phyloP scores from a whole-genome alignment of 2,329 filamentous ascomycete species.

The Sclerotinia nivalis region DNA sequence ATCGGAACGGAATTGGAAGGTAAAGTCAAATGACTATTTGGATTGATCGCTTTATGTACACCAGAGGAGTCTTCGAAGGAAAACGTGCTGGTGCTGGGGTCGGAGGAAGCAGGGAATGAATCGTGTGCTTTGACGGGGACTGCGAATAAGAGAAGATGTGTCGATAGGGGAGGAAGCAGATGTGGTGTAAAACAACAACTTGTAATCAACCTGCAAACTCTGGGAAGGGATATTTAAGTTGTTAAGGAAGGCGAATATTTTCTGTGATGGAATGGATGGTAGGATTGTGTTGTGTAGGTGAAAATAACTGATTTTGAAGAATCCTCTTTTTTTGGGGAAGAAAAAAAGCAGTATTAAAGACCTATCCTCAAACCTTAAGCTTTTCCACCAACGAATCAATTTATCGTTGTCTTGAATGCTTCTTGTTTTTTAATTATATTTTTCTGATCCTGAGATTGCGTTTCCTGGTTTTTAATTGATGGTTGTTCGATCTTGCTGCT shows the following conservation, averaged over 20 bases:
- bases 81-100: constrained; percentile 81
- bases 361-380: constrained; percentile 43
- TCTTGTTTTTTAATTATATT: constrained; percentile 1
- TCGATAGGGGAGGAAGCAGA: constrained; percentile 42
- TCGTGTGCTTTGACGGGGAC: constrained; percentile 40
- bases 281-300: constrained; percentile 35
- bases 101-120: constrained; percentile 40
- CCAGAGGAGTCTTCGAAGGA: constrained; percentile 81
- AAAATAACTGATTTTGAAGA: constrained; percentile 38
- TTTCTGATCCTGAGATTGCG: neutral
- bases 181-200: constrained; percentile 41
- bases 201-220: constrained; percentile 34
- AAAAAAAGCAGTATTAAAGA: constrained; percentile 42
- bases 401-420: constrained; percentile 26
- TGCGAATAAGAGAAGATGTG: constrained; percentile 40
- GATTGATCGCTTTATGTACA: constrained; percentile 73
- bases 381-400: constrained; percentile 34
- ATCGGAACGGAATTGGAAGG: constrained; percentile 47
- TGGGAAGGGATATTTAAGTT: constrained; percentile 41
- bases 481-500: neutral
- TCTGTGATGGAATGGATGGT: constrained; percentile 25
- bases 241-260: constrained; percentile 25
- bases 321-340: constrained; percentile 27
- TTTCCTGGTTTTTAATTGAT: neutral
- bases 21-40: constrained; percentile 51